These are phyloP conservation scores for Starmerella tilneyi DNA, from an alignment of 805 yeast genomes.

Conservation along the genomic window DNA sequence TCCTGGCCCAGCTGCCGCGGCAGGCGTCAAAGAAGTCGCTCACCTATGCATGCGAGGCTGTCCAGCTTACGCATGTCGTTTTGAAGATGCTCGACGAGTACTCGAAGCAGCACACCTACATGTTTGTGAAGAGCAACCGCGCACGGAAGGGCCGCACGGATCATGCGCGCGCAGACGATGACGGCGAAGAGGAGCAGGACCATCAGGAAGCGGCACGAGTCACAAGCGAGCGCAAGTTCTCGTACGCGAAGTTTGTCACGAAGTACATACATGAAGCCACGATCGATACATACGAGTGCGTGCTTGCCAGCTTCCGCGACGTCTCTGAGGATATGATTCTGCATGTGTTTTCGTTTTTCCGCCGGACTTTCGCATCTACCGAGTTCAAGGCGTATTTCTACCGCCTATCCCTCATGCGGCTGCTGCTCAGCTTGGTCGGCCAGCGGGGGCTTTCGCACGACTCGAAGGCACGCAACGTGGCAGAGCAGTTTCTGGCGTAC, in stretches of 20 bases:
- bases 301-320: conserved; percentile 52
- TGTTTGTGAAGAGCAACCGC: conserved; percentile 41
- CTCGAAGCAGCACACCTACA: conserved; percentile 45
- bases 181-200: conserved; percentile 24
- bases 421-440: conserved; percentile 44
- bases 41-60: conserved; percentile 46
- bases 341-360: conserved; percentile 57
- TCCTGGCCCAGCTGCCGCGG: conserved; percentile 50
- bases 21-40: conserved; percentile 55
- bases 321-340: conserved; percentile 50
- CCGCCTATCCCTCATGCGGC: conserved; percentile 62
- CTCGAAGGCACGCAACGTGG: conserved; percentile 43
- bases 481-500: conserved; percentile 54
- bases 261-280: conserved; percentile 48
- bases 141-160: conserved; percentile 34
- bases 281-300: conserved; percentile 55
- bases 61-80: conserved; percentile 55
- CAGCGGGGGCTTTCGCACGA: conserved; percentile 40
- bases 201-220: conserved; percentile 30
- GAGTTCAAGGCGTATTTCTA: conserved; percentile 49
- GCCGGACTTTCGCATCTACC: conserved; percentile 54
- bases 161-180: conserved; percentile 30
- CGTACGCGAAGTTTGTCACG: conserved; percentile 36
- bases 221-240: conserved; percentile 40
- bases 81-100: conserved; percentile 59